These are phyloP conservation scores for Melastoma malabathricum DNA, from an alignment of 345 rosid genomes.

Conservation along the genomic window DNA sequence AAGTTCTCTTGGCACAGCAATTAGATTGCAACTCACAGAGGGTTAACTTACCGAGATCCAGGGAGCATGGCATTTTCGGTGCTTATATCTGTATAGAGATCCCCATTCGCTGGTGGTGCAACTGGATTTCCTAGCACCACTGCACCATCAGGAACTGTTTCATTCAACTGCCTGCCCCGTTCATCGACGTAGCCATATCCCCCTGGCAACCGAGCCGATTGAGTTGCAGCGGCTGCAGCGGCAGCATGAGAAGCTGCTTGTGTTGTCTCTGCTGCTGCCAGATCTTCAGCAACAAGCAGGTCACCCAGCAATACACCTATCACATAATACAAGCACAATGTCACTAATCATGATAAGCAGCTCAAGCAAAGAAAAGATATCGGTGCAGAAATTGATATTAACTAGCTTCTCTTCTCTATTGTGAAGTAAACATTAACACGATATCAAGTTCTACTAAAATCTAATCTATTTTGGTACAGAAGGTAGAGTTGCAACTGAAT, in stretches of 20 bases:
- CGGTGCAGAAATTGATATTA: too few species aligned
- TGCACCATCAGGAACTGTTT: conserved; percentile 60
- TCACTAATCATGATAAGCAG: conserved; percentile 1
- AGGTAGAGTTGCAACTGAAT: not conserved
- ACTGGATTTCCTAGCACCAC: conserved; percentile 91
- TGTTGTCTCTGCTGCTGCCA: conserved; percentile 89
- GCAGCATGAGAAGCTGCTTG: conserved; percentile 88
- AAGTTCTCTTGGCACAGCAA: too few species aligned
- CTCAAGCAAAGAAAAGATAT: too few species aligned
- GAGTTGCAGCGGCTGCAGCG: conserved; percentile 65
- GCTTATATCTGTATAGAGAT: conserved; percentile 86
- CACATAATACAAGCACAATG: conserved; percentile 1
- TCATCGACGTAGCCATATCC: conserved; percentile 77
- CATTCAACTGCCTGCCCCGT: conserved; percentile 58
- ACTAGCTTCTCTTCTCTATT: too few species aligned
- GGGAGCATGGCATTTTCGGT: conserved; percentile 79
- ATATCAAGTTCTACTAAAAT: too few species aligned
- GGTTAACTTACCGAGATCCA: conserved; percentile 50
- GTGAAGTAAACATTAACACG: too few species aligned
- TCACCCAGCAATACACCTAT: conserved; percentile 95
- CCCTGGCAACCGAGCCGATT: conserved; percentile 48
- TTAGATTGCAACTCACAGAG: not conserved
- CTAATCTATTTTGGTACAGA: too few species aligned
- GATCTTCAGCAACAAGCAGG: conserved; percentile 92
- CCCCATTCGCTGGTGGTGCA: conserved; percentile 92